Evolutionary conservation across 768 basidiomycete species (phyloP), one percentile per base, ranked within the genome.

Genomic region (Coprinopsis strossmayeri): DNA sequence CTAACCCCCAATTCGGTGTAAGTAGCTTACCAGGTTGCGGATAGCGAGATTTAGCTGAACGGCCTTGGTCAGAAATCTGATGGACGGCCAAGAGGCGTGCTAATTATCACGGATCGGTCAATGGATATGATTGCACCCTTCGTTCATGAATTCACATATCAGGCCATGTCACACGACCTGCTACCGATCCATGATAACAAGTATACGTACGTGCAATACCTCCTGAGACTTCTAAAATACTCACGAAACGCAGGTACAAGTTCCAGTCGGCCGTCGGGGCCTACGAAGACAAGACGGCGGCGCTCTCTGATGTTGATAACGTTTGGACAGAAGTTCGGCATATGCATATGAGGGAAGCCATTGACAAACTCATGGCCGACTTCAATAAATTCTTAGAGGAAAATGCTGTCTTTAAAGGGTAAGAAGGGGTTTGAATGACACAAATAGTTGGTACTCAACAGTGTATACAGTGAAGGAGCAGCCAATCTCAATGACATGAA

Each of bases 281-380:
- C 13, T 86, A 76, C 50, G 96, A 99, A 60, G 91, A 94, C 61
- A 92, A 94, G 67, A 80, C 78, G 1, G 92, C 91, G 2, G 78
- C 73, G 1, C 70, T 99, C n/a, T 81, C 86, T 11, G 96, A 99
- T 56, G 65, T 77, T 3, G 96, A 99, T 63, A 76, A 78, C 34
- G 85, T 96, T 1, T 99, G 94, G 93, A 86, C 86, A 27, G 82
- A 85, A 37, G 80, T 97, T 49, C 84, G 95, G 51, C 96, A 98
- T 63, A 83, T 96, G 82, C 96, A 99, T 65, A 99, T 99, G 93
- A 83, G 90, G 42, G 96, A 99, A 67, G 90, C 94, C 1, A 94
- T 98, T 57, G 91, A 97, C 70, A 96, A 91, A 64, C 75, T 99
- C 41, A 95, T 96, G 87, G 78, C 77, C 12, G 91, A 97, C 68